Evolutionary conservation across 176 grass and related monocot genomes (phyloP), one percentile per base, ranked within the genome.

Genomic region (Carex parvula): DNA sequence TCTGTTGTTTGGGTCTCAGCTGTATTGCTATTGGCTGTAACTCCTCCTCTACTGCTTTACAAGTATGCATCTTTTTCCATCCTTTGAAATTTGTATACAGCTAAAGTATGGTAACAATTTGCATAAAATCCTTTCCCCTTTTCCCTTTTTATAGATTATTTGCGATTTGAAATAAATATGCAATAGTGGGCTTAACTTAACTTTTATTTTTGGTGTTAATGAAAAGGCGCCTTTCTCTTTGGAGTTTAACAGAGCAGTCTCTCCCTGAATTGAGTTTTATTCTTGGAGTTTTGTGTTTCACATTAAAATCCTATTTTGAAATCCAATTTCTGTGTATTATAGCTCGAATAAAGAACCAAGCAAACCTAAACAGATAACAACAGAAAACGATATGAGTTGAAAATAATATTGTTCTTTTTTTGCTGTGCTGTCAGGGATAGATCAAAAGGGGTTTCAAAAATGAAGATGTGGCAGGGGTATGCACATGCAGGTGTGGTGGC

Each of bases 1-100:
- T 93, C 93, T 59, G 91, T 99, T 81, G 68, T 93, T 74, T 99
- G 93, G 96, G 87, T 95, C 79, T 92, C 96, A 85, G 91, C 91
- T 81, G 87, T 99, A 66, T 85, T 99, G 85, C 88, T 99, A 18
- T 85, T 99, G 53, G 96, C 93, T 88, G 50, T 95, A 64, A 94
- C 93, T 57, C 96, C 96, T 12, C 93, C 96, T 32, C 60, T 99
- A 83, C 93, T 99, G 89, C 93, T 99, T 81, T 99, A 99, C 96
- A 95, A 89, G 96, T 98, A 94, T 58, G 24, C 30, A 26, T 60
- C 37, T 2, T 79, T 64, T 33, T 30, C 24, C 1, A 18, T 76
- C 22, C 46, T 54, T 21, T 3, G n/a, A 52, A 77, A 55, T 52
- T 18, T 26, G 56, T 78, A 56, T 18, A 57, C 14, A 56, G 50